Evolutionary conservation across 2,329 filamentous ascomycete species (phyloP).

Genomic region (Neurospora crassa): DNA sequence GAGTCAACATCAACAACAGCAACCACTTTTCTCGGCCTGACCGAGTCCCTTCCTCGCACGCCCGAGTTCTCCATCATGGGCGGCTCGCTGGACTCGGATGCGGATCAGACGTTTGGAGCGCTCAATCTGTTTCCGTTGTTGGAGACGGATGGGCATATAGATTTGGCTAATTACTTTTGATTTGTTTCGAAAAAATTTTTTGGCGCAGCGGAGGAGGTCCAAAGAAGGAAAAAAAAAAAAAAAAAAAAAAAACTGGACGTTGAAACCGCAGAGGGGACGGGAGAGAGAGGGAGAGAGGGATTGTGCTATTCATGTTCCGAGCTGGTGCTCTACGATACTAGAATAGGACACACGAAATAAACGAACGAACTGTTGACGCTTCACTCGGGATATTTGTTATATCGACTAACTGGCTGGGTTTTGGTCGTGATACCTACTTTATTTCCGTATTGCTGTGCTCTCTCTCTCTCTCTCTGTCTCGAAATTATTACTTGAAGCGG

Average conservation of each 20-base stretch:
- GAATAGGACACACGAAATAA: too few relatives aligned
- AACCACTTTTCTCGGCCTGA: constrained; percentile 21
- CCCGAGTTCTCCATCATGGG: constrained; percentile 32
- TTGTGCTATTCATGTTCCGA: too few relatives aligned
- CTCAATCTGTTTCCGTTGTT: constrained; percentile 42
- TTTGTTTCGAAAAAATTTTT: too few relatives aligned
- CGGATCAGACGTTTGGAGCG: constrained; percentile 32
- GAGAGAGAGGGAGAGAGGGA: too few relatives aligned
- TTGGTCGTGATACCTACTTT: neutral
- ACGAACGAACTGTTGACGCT: too few relatives aligned
- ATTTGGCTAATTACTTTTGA: constrained; percentile 31
- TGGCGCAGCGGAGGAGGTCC: too few relatives aligned
- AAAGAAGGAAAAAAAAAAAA: too few relatives aligned
- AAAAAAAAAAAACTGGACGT: too few relatives aligned
- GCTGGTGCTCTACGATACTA: too few relatives aligned
- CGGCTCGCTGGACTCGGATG: constrained; percentile 27
- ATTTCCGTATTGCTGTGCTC: too few relatives aligned
- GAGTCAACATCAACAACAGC: neutral
- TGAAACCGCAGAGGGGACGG: too few relatives aligned
- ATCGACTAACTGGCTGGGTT: neutral
- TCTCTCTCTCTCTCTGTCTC: too few relatives aligned
- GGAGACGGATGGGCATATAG: constrained; percentile 42
- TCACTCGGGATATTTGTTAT: neutral
- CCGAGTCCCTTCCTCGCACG: constrained; percentile 28
- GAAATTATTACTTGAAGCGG: neutral